These are phyloP conservation scores for Nemania bipapillata DNA, from an alignment of 2,329 filamentous ascomycete genomes.

Conservation along the genomic window DNA sequence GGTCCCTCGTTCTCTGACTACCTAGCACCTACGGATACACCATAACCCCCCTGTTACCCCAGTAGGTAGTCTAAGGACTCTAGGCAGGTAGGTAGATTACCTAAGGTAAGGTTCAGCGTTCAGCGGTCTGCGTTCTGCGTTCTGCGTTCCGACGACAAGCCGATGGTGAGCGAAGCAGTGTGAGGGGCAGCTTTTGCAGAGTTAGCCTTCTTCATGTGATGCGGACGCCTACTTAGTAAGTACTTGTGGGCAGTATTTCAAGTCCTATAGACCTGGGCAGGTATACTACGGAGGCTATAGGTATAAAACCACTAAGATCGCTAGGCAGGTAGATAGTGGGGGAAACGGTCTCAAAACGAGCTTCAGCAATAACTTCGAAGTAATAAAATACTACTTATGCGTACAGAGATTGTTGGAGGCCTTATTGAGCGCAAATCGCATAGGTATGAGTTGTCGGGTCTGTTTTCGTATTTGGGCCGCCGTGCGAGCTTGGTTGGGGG, in stretches of 20 bases:
- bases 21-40: no score
- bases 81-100: no score
- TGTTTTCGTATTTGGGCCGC: slow-evolving; percentile 17
- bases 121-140: no score
- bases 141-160: slow-evolving; percentile 34
- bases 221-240: not conserved
- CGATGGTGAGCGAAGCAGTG: slow-evolving; percentile 37
- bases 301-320: not conserved
- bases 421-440: not conserved
- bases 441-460: not conserved
- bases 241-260: not conserved
- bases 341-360: not conserved
- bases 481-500: slow-evolving; percentile 4
- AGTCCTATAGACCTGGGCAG: not conserved
- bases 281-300: not conserved
- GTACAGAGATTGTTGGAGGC: slow-evolving; percentile 20
- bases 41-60: slow-evolving; percentile 28
- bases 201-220: slow-evolving; percentile 1
- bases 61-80: no score
- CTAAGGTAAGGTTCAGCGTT: no score
- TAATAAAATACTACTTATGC: not conserved
- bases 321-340: not conserved
- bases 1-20: slow-evolving; percentile 3
- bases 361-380: not conserved
- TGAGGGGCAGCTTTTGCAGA: slow-evolving; percentile 39